Conservation (phyloP, 768 basidiomycete species). For the Suillus variegatus region DNA sequence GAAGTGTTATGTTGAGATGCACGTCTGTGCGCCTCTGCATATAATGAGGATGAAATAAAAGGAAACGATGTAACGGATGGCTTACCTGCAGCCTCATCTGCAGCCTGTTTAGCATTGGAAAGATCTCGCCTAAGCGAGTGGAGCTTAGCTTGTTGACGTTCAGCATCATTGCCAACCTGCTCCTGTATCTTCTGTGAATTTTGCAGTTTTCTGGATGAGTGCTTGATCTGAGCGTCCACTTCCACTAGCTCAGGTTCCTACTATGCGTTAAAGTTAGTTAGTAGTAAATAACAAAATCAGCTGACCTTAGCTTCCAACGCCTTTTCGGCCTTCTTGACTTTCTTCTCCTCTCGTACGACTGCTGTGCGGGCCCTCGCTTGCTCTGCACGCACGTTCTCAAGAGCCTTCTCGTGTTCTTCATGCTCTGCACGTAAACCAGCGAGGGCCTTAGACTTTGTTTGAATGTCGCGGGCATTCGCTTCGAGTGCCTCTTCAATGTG, state of each 20-base stretch:
- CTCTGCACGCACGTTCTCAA: conserved; percentile 73
- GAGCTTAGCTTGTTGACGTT: conserved; percentile 54
- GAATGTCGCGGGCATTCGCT: conserved; percentile 67
- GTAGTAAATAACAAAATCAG: background rate
- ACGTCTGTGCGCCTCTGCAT: conserved; percentile 69
- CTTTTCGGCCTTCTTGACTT: conserved; percentile 90
- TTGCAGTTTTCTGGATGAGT: conserved; percentile 75
- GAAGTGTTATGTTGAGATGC: conserved; percentile 75
- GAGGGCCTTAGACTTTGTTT: conserved; percentile 72
- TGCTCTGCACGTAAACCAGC: conserved; percentile 69
- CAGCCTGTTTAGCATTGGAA: conserved; percentile 61
- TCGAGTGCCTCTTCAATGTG: conserved; percentile 88
- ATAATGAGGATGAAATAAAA: conserved; percentile 13
- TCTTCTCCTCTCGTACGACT: conserved; percentile 84
- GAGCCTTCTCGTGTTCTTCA: conserved; percentile 63
- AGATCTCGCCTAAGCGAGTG: conserved; percentile 65
- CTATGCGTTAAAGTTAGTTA: background rate
- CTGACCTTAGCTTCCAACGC: conserved; percentile 78
- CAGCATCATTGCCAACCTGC: conserved; percentile 62
- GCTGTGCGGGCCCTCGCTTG: conserved; percentile 76
- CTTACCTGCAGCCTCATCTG: conserved; percentile 79
- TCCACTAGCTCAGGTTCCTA: conserved; percentile 86
- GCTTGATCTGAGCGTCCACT: conserved; percentile 85
- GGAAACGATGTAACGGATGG: background rate
- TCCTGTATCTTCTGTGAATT: conserved; percentile 67